Conservation (phyloP, 2,329 filamentous ascomycete genomes). For the Cladosporium sp. region DNA sequence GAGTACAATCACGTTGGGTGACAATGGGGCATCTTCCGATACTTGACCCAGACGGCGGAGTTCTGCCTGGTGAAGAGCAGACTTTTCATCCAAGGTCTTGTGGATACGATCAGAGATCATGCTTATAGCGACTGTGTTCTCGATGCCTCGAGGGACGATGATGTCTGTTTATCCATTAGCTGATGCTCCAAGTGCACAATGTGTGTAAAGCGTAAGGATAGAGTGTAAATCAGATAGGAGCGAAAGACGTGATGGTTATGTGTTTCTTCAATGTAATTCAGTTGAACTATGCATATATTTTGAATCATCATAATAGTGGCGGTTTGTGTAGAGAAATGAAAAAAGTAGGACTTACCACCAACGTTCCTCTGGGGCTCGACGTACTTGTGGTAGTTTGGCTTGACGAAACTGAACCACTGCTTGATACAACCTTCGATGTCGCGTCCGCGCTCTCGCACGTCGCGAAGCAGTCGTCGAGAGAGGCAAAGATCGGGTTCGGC, state of each 20-base stretch:
- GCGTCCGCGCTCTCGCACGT: constrained; percentile 82
- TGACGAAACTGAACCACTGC: constrained; percentile 95
- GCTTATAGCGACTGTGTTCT: constrained; percentile 87
- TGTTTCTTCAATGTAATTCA: constrained; percentile 35
- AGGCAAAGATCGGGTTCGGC: constrained; percentile 93
- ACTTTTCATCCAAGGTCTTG: constrained; percentile 82
- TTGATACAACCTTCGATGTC: constrained; percentile 96
- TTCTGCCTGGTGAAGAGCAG: constrained; percentile 72
- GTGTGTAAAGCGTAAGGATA: background rate
- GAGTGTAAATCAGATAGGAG: constrained; percentile 29
- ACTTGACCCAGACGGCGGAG: constrained; percentile 71
- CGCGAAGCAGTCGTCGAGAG: constrained; percentile 81
- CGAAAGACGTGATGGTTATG: constrained; percentile 33
- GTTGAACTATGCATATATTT: constrained; percentile 38
- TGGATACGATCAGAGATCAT: constrained; percentile 96
- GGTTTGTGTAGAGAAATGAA: constrained; percentile 3
- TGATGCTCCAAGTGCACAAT: background rate
- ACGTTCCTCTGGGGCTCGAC: constrained; percentile 89
- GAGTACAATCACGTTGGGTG: constrained; percentile 69
- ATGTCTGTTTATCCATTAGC: constrained; percentile 56
- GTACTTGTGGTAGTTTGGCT: constrained; percentile 92
- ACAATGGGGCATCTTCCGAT: constrained; percentile 64
- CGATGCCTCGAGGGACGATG: constrained; percentile 89
- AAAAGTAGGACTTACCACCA: constrained; percentile 54
- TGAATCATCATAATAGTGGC: constrained; percentile 32